Base-by-base conservation (phyloP, 108 stramenopile species). In the Cyclotella kingstonii region DNA sequence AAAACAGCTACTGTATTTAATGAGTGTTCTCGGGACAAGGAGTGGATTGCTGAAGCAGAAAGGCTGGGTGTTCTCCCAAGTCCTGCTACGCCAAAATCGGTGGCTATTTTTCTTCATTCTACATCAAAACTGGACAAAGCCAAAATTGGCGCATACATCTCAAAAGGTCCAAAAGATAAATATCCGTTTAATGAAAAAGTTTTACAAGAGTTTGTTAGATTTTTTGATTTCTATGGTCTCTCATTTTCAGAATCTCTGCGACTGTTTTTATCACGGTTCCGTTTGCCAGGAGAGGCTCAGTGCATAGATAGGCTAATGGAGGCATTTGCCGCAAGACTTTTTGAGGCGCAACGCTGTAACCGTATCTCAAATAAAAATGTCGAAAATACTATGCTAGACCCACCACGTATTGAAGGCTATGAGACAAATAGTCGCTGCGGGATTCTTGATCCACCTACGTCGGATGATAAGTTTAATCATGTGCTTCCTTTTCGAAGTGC, bases 301-400 rank as follows among this genome's bases (percentile, higher is more conserved):
- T 92, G 90, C 62, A 97, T 98, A 49, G 96, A 97, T 71, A 74
- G 95, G 42, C 65, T 98, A 41, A 96, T 98, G 96, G 96, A 97
- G 53, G 87, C 89, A 6, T 97, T 98, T 60, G 85, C 94, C 4
- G 68, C 78, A 31, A 76, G 88, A 65, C 73, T 84, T 21, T 95
- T 83, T 68, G 63, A 70, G 22, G 82, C 79, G 15, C 82, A 85
- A 56, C 77, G 25, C 23, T 23, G 12, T 15, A 41, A 9, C 21
- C 15, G 22, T 25, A 12, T 23, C n/a, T 11, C 1, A 9, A 58
- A 51, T 34, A 15, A 58, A 18, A 43, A 71, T 50, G 63, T 56
- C 18, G 57, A 59, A 17, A 59, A 64, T 40, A 47, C 71, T 19
- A 73, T 73, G 71, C 49, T 73, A 15, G 73, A 75, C 28, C 68